phyloP scores from a whole-genome alignment of 805 yeast genomes.

The Lipomyces chichibuensis region DNA sequence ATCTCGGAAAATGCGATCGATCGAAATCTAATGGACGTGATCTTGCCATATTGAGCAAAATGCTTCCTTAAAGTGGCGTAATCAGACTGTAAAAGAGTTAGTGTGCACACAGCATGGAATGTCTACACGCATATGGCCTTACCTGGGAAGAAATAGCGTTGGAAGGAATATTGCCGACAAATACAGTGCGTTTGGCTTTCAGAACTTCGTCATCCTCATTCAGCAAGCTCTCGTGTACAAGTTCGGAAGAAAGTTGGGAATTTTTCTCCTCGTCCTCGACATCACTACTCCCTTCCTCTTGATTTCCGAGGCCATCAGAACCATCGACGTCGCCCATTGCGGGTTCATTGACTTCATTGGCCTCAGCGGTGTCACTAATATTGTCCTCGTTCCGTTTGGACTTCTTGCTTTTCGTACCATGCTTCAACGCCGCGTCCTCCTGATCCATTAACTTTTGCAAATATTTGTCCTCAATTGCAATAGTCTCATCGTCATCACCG shows the following conservation, averaged over 20 bases:
- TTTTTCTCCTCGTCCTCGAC: slow-evolving; percentile 37
- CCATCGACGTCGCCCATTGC: slow-evolving; percentile 28
- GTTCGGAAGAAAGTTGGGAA: not conserved
- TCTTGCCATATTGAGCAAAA: slow-evolving; percentile 47
- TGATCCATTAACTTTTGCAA: slow-evolving; percentile 25
- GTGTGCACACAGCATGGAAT: not conserved
- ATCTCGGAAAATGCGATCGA: slow-evolving; percentile 87
- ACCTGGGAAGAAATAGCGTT: slow-evolving; percentile 50
- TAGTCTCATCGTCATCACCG: slow-evolving; percentile 20
- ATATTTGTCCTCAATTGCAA: slow-evolving; percentile 23
- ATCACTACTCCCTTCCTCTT: slow-evolving; percentile 38
- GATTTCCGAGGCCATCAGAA: slow-evolving; percentile 35
- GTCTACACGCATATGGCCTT: not conserved
- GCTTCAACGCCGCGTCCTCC: slow-evolving; percentile 11
- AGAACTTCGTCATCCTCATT: slow-evolving; percentile 48
- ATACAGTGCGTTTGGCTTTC: slow-evolving; percentile 50
- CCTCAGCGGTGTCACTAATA: slow-evolving; percentile 43
- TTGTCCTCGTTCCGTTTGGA: slow-evolving; percentile 6
- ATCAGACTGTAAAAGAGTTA: slow-evolving; percentile 2
- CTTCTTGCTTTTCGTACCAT: slow-evolving; percentile 2
- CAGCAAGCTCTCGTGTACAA: slow-evolving; percentile 40
- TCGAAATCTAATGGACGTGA: slow-evolving; percentile 84
- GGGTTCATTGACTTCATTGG: slow-evolving; percentile 31
- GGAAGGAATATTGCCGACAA: slow-evolving; percentile 81
- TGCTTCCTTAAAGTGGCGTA: slow-evolving; percentile 21